These are phyloP conservation scores for Spathaspora passalidarum DNA, from an alignment of 805 yeast genomes.

Conservation along the genomic window DNA sequence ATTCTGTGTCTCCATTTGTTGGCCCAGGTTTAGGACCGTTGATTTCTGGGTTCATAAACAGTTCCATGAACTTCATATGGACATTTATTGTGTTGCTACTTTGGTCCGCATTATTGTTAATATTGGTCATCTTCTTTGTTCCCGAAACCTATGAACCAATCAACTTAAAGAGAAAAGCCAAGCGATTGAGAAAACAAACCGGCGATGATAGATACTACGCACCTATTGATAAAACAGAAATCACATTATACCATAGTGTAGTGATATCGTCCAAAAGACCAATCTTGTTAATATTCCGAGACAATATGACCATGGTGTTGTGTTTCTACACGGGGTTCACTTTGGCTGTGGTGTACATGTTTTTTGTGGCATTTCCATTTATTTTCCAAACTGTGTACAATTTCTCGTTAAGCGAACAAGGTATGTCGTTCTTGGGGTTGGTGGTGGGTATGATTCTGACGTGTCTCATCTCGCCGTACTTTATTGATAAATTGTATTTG, in stretches of 20 bases:
- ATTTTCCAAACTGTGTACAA: conserved; percentile 38
- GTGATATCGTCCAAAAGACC: conserved; percentile 22
- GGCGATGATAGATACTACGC: conserved; percentile 38
- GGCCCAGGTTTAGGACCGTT: conserved; percentile 31
- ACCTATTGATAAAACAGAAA: conserved; percentile 30
- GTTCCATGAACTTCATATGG: conserved; percentile 20
- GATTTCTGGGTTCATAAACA: conserved; percentile 24
- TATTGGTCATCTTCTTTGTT: conserved; percentile 18
- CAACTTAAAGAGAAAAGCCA: conserved; percentile 21
- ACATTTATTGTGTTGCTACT: conserved; percentile 23
- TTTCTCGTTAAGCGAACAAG: conserved; percentile 21
- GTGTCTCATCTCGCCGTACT: conserved; percentile 22
- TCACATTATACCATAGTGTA: conserved; percentile 16
- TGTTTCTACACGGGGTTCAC: conserved; percentile 43
- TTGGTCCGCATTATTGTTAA: conserved; percentile 19
- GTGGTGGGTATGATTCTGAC: conserved; percentile 36
- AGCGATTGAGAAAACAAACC: conserved; percentile 26
- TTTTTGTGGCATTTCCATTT: conserved; percentile 41
- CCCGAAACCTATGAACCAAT: conserved; percentile 31
- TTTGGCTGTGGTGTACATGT: conserved; percentile 41
- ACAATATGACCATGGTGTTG: conserved; percentile 25
- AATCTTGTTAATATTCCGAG: conserved; percentile 21
- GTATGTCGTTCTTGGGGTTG: conserved; percentile 30
- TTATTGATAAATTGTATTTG: conserved; percentile 27
- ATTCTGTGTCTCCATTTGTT: conserved; percentile 26